Percentiles rank a stretch among this genome's conserved stretches.
Evolutionary conservation across 2,329 filamentous ascomycete genomes (phyloP).

Genomic region (Hypoxylon sp.): DNA sequence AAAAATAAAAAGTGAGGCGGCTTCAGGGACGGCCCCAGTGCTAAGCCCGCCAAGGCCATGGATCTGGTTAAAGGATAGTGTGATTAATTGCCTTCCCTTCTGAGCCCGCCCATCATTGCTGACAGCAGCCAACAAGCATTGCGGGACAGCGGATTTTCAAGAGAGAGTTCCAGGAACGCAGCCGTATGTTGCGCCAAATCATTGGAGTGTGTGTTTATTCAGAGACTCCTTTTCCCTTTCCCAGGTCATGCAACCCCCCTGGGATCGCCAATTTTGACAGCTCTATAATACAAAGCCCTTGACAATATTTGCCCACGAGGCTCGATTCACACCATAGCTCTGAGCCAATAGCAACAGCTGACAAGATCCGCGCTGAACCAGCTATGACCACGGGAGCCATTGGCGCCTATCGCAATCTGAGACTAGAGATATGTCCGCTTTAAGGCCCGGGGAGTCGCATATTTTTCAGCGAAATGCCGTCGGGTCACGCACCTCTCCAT

Average conservation of each 20-base stretch:
- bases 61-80: conserved; percentile 34
- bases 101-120: conserved; percentile 34
- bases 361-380: conserved; percentile 38
- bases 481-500: conserved; percentile 49
- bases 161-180: conserved; percentile 27
- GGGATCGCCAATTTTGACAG: conserved; percentile 44
- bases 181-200: conserved; percentile 20
- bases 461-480: conserved; percentile 31
- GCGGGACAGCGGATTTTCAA: conserved; percentile 24
- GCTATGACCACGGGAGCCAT: conserved; percentile 37
- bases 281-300: conserved; percentile 48
- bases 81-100: conserved; percentile 40
- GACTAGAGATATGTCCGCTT: conserved; percentile 32
- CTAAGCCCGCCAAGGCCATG: conserved; percentile 40
- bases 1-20: conserved; percentile 24
- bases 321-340: conserved; percentile 39
- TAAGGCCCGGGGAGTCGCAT: conserved; percentile 30
- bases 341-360: conserved; percentile 38
- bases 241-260: conserved; percentile 46
- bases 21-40: conserved; percentile 34
- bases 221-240: conserved; percentile 35
- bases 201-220: conserved; percentile 28
- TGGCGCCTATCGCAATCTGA: conserved; percentile 44
- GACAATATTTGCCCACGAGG: conserved; percentile 49
- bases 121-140: conserved; percentile 23